Evolutionary conservation across 164 flowering plant genomes (phyloP).

Genomic region (Chimonanthus praecox): DNA sequence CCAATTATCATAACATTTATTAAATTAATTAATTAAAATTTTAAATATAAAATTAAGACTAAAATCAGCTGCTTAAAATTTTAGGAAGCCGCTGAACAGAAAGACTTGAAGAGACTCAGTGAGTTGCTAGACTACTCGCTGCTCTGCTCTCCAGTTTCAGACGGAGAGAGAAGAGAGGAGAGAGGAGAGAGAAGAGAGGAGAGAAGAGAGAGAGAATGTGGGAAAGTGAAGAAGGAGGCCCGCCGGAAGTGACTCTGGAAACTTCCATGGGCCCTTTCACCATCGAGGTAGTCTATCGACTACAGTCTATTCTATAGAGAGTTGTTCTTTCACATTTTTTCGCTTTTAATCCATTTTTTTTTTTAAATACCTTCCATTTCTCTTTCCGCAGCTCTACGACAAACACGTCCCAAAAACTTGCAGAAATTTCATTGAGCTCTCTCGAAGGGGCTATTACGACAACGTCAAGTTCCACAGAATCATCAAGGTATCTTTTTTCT

Average conservation of each 20-base stretch:
- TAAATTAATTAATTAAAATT: too few species aligned
- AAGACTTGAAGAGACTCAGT: not conserved
- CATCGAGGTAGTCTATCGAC: slow-evolving; percentile 47
- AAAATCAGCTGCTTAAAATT: too few species aligned
- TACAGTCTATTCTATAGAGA: not conserved
- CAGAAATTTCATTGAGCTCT: slow-evolving; percentile 84
- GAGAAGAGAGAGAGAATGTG: slow-evolving; percentile 31
- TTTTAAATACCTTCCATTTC: not conserved
- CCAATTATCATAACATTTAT: too few species aligned
- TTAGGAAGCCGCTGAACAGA: not conserved
- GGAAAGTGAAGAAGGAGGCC: slow-evolving; percentile 68
- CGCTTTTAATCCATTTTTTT: not conserved
- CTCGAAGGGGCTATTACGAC: slow-evolving; percentile 84
- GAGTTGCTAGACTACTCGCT: too few species aligned
- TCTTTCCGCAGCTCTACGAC: slow-evolving; percentile 54
- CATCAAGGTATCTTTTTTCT: slow-evolving; percentile 47
- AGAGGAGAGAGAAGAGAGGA: not conserved
- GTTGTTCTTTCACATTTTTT: not conserved
- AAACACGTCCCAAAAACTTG: slow-evolving; percentile 92
- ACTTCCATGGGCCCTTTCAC: slow-evolving; percentile 95
- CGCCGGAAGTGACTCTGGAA: slow-evolving; percentile 91
- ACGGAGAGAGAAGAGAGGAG: not conserved
- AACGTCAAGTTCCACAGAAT: slow-evolving; percentile 83
- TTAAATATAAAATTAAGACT: too few species aligned
- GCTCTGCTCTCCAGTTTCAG: not conserved